Conservation (phyloP, 176 grass and related monocot genomes). For the Aegilops bicornis region DNA sequence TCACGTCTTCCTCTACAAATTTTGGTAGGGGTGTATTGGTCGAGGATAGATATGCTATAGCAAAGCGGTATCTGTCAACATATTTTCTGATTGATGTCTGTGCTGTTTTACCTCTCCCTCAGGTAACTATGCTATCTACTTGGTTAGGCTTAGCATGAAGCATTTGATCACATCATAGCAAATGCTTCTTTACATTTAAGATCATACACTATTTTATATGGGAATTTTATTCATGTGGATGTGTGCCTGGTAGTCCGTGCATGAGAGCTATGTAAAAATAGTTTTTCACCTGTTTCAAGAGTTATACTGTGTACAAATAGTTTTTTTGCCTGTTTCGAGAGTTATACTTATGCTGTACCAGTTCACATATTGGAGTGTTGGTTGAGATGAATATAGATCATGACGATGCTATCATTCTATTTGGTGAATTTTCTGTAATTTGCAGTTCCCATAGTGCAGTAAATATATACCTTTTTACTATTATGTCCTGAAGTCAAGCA, state of each 20-base stretch:
- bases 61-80: slow-evolving; percentile 66
- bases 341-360: not conserved
- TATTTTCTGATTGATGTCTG: slow-evolving; percentile 87
- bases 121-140: slow-evolving; percentile 49
- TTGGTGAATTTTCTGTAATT: slow-evolving; percentile 8
- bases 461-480: not conserved
- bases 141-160: not conserved
- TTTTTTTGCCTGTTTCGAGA: not conserved
- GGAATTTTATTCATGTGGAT: not conserved
- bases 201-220: not conserved
- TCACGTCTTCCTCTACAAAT: slow-evolving; percentile 68
- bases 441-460: not conserved
- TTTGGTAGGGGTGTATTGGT: slow-evolving; percentile 77
- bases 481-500: not conserved
- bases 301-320: not conserved
- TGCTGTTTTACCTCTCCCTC: slow-evolving; percentile 83
- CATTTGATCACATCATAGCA: slow-evolving; percentile 4
- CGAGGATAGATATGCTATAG: slow-evolving; percentile 58
- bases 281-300: not conserved
- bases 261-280: slow-evolving; percentile 8
- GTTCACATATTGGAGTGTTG: too few species aligned
- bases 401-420: not conserved
- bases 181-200: not conserved
- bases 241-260: not conserved
- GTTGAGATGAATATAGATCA: not conserved